phyloP scores from a whole-genome alignment of 179 eudicot species.

The Beta lomatogona region DNA sequence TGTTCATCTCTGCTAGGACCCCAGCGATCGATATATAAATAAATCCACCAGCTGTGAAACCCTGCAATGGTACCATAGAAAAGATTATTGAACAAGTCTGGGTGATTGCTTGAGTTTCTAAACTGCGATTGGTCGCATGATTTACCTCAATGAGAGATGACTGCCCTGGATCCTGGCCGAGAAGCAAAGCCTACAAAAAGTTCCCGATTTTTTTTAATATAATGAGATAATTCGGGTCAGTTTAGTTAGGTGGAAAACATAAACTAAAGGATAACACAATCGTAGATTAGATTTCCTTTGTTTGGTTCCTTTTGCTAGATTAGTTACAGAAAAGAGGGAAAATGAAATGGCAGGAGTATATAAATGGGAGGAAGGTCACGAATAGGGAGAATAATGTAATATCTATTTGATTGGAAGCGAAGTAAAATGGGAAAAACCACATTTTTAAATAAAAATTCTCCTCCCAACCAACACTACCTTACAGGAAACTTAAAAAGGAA shows the following conservation, averaged over 20 bases:
- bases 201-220: background rate
- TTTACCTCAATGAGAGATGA: constrained; percentile 94
- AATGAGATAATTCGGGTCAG: background rate
- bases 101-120: background rate
- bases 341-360: too few relatives aligned
- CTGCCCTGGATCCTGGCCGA: constrained; percentile 93
- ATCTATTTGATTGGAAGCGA: too few relatives aligned
- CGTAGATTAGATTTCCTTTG: too few relatives aligned
- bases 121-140: background rate
- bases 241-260: too few relatives aligned
- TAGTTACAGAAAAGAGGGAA: too few relatives aligned
- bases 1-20: constrained; percentile 95
- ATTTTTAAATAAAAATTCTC: too few relatives aligned
- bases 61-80: constrained; percentile 41
- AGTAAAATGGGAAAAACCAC: too few relatives aligned
- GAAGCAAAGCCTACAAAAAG: constrained; percentile 60
- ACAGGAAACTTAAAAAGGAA: background rate
- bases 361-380: too few relatives aligned
- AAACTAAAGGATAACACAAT: too few relatives aligned
- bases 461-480: too few relatives aligned
- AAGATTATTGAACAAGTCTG: background rate
- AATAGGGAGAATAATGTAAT: too few relatives aligned
- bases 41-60: constrained; percentile 99
- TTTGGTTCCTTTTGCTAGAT: too few relatives aligned
- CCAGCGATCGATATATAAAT: constrained; percentile 91